Evolutionary conservation across 768 basidiomycete species (phyloP), one percentile per base, ranked within the genome.

Genomic region (Serendipita indica): DNA sequence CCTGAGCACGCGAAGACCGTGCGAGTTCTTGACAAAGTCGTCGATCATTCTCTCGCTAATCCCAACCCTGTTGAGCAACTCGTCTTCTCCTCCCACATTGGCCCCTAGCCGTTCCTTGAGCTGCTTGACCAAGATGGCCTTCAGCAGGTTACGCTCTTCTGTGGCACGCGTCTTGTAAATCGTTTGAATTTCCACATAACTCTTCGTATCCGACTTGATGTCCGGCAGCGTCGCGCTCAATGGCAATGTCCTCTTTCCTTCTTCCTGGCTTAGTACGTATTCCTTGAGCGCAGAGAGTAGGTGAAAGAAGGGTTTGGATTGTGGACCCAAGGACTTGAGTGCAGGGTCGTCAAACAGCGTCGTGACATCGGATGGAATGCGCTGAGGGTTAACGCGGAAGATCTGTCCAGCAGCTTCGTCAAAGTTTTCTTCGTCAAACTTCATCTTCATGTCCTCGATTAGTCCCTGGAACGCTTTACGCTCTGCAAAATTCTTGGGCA

Each of bases 381-480:
- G 77, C 57, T 73, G 73, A 0, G 79, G 79, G 83, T 82, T 92
- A 58, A 79, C 79, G 27, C 87, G 81, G 69, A 88, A 93, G 0
- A 86, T 89, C 67, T 96, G 88, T 4, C 84, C 76, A 65, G 86
- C 79, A 1, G 93, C 94, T 69, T 98, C 94, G 61, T 96, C 94
- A 67, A 92, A 92, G 71, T 98, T 99, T 74, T 99, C 96, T 67
- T 98, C 91, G 67, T 99, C 96, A 0, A 71, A 64, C 65, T 89
- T 90, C 60, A 77, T 67, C 65, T 83, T 82, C 75, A 83, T 79
- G 1, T 72, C 72, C n/a, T 74, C 70, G 41, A 98, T 71, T 2
- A 58, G 58, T 33, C 77, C 71, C 66, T 92, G 91, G 76, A 97
- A 94, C 28, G 77, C 81, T 61, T 83, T 77, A 65, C 85, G 81